Percentiles rank a stretch among this genome's conserved stretches.
These are phyloP conservation scores for Clonostachys chloroleuca DNA, from an alignment of 2,329 filamentous ascomycete species.

Conservation along the genomic window DNA sequence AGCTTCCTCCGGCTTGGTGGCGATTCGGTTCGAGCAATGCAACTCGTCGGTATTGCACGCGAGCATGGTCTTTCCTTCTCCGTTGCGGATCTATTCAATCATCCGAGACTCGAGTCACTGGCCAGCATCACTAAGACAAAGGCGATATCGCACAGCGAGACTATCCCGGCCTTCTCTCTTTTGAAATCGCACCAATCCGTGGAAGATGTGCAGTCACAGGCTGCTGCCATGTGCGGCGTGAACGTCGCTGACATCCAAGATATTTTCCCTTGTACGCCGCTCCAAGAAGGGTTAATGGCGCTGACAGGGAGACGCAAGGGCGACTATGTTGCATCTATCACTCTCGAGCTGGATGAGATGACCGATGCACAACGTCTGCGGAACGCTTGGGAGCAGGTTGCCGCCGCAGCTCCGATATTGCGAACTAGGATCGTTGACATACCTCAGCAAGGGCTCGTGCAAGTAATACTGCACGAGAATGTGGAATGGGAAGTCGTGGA, in stretches of 20 bases:
- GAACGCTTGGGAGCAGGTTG: background rate
- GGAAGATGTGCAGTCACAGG: too few relatives aligned
- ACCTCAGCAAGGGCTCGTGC: constrained; percentile 24
- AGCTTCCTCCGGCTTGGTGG: constrained; percentile 46
- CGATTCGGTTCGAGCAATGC: constrained; percentile 46
- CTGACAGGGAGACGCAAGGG: constrained; percentile 10
- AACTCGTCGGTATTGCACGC: constrained; percentile 19
- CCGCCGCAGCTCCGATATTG: background rate
- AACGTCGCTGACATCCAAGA: constrained; percentile 14
- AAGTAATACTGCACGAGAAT: constrained; percentile 20
- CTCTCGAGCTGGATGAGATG: too few relatives aligned
- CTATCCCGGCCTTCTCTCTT: too few relatives aligned
- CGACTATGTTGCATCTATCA: background rate
- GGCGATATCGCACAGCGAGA: too few relatives aligned
- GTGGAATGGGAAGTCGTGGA: constrained; percentile 14
- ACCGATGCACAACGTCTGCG: too few relatives aligned
- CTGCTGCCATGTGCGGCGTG: too few relatives aligned
- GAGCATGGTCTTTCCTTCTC: background rate
- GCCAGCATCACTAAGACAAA: too few relatives aligned
- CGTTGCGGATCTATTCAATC: background rate
- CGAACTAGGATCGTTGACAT: background rate
- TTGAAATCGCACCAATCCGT: too few relatives aligned
- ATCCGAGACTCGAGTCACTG: constrained; percentile 16
- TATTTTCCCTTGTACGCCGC: constrained; percentile 40
- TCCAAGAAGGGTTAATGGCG: constrained; percentile 44